Evolutionary conservation across 768 basidiomycete species (phyloP).

Genomic region (Paxillus involutus): DNA sequence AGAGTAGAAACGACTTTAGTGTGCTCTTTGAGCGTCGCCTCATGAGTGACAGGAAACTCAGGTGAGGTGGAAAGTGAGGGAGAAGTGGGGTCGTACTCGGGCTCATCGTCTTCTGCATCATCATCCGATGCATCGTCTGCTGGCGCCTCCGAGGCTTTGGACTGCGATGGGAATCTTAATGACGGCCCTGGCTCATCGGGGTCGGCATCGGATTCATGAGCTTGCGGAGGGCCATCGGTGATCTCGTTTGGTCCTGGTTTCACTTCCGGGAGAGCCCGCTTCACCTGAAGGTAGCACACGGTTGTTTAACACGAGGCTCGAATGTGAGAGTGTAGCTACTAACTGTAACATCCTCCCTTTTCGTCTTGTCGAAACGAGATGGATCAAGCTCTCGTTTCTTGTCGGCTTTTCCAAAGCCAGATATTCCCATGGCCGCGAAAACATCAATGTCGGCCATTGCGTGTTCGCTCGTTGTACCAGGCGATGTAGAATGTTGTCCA

Average conservation of each 20-base stretch:
- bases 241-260: conserved; percentile 15
- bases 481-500: background rate
- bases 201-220: conserved; percentile 20
- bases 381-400: conserved; percentile 71
- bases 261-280: conserved; percentile 1
- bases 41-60: conserved; percentile 86
- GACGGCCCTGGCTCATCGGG: conserved; percentile 15
- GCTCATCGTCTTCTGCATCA: conserved; percentile 27
- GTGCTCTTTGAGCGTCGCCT: conserved; percentile 91
- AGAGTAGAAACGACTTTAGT: conserved; percentile 93
- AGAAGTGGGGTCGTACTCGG: conserved; percentile 55
- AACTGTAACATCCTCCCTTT: conserved; percentile 45
- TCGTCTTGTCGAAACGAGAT: conserved; percentile 76
- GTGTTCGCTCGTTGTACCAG: conserved; percentile 5
- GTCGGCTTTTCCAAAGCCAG: conserved; percentile 76
- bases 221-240: conserved; percentile 13
- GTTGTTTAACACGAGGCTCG: conserved; percentile 23
- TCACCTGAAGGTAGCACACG: conserved; percentile 10
- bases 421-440: conserved; percentile 80
- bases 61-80: conserved; percentile 39
- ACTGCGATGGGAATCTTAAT: background rate
- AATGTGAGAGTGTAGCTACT: conserved; percentile 13
- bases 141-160: conserved; percentile 8
- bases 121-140: conserved; percentile 27
- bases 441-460: conserved; percentile 65